These are phyloP conservation scores for Syzygium jambos DNA, from an alignment of 345 rosid genomes.

Conservation along the genomic window DNA sequence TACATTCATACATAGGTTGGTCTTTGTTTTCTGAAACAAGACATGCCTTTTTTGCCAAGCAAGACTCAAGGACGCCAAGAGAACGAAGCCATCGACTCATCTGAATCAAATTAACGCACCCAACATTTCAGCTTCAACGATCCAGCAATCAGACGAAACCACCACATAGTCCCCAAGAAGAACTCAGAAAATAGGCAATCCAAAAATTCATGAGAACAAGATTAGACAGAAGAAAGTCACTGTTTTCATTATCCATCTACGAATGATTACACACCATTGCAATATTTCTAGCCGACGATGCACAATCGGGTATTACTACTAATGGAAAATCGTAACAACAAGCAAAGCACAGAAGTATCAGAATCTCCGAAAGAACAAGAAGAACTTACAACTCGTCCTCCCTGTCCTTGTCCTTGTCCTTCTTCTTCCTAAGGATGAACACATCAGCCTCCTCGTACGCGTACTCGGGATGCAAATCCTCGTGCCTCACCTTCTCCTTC, in stretches of 20 bases:
- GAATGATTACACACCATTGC: not conserved
- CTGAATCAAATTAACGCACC: not conserved
- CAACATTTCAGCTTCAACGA: not conserved
- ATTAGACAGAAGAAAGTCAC: not conserved
- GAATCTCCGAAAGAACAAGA: not conserved
- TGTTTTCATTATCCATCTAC: not conserved
- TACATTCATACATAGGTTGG: not conserved
- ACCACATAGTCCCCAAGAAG: not conserved
- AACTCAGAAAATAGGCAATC: not conserved
- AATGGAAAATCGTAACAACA: not conserved
- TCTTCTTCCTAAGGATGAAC: constrained; percentile 62
- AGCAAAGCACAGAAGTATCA: not conserved
- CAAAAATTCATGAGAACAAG: not conserved
- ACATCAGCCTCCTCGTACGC: constrained; percentile 79
- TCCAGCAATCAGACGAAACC: not conserved
- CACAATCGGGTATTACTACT: not conserved
- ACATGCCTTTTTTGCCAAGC: too few relatives aligned
- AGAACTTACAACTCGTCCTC: not conserved
- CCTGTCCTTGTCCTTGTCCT: not conserved
- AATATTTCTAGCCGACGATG: not conserved
- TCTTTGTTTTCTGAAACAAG: not conserved
- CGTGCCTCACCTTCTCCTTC: constrained; percentile 74
- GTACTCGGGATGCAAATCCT: constrained; percentile 76
- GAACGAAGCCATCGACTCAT: not conserved
- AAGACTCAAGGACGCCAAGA: not conserved